Base-by-base conservation (phyloP, 108 stramenopile genomes). In the Seminavis robusta region DNA sequence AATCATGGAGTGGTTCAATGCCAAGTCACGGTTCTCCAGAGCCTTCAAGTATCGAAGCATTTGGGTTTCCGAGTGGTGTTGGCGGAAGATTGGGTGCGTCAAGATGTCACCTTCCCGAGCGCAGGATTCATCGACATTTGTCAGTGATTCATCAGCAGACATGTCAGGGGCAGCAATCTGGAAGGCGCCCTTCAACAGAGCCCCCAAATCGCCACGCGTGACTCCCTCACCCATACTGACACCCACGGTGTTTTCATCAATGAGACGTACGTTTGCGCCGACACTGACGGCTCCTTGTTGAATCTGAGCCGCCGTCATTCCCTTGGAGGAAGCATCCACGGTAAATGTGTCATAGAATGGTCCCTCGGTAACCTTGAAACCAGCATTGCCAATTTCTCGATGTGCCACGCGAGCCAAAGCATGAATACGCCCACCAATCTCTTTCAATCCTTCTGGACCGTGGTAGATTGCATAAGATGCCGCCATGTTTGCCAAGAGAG, bases 401-500 rank as follows among this genome's bases (percentile, higher is more conserved):
- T 83, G 80, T 13, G 86, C 84, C 42, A 94, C 92, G 24, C 78
- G 59, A 7, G 92, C 80, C 38, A 94, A 49, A 16, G 88, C 92
- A 74, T 94, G 92, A 47, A 94, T 77, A 30, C 92, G 78, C 15
- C 84, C 83, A 41, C 92, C 84, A 62, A 99, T 99, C 44, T 65
- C 60, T 47, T 72, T 69, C 23, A 99, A 47, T 16, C 98, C 98
- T 41, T 97, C 90, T 23, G 98, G 98, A 37, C 98, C 98, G 64
- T 99, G 98, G 76, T 99, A 98, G 43, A 98, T 79, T n/a, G 92
- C 97, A 75, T 98, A 99, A 24, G 95, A 73, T 11, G 98, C 95
- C 10, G 98, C 98, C 94, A 99, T 97, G 77, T 99, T 99, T 44
- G 98, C 98, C 43, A 99, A 71, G 16, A 99, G 74, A 4, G 98